Evolutionary conservation across 495 filamentous ascomycete species (phyloP).

Genomic region (Aspergillus cristatus): DNA sequence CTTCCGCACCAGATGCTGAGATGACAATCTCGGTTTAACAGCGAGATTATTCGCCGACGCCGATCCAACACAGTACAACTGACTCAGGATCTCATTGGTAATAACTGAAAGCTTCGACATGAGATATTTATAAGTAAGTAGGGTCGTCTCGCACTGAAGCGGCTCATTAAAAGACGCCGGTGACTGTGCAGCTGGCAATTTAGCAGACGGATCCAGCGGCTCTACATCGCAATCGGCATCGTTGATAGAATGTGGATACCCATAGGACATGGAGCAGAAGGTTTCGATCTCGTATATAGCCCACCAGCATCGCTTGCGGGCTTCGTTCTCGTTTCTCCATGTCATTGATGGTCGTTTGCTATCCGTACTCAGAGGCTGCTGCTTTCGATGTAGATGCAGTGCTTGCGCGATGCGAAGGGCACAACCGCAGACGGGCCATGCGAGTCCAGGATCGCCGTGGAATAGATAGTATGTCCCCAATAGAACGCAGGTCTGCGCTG

Average conservation of each 20-base stretch:
- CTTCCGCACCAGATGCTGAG: constrained; percentile 7
- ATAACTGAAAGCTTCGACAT: constrained; percentile 21
- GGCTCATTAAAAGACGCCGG: constrained; percentile 6
- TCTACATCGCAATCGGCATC: constrained; percentile 29
- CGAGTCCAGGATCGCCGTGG: constrained; percentile 22
- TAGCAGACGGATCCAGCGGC: constrained; percentile 17
- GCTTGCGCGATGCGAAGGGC: constrained; percentile 27
- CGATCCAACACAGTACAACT: constrained; percentile 16
- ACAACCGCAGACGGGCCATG: constrained; percentile 32
- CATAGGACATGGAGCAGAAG: constrained; percentile 30
- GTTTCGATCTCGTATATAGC: constrained; percentile 33
- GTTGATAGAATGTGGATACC: constrained; percentile 23
- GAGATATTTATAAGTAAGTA: constrained; percentile 18
- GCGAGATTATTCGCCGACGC: not conserved
- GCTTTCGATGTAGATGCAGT: constrained; percentile 22
- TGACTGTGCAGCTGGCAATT: constrained; percentile 2
- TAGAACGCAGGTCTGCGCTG: constrained; percentile 25
- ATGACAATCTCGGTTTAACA: not conserved
- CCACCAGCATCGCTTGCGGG: constrained; percentile 32
- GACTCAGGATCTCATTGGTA: constrained; percentile 11
- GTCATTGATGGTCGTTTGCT: too few relatives aligned
- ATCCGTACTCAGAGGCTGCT: too few relatives aligned
- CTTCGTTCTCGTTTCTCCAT: constrained; percentile 13
- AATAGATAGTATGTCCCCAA: constrained; percentile 31
- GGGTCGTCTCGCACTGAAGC: constrained; percentile 5